These are phyloP conservation scores for Xylariaceae sp. DNA, from an alignment of 2,329 filamentous ascomycete genomes.

Conservation along the genomic window DNA sequence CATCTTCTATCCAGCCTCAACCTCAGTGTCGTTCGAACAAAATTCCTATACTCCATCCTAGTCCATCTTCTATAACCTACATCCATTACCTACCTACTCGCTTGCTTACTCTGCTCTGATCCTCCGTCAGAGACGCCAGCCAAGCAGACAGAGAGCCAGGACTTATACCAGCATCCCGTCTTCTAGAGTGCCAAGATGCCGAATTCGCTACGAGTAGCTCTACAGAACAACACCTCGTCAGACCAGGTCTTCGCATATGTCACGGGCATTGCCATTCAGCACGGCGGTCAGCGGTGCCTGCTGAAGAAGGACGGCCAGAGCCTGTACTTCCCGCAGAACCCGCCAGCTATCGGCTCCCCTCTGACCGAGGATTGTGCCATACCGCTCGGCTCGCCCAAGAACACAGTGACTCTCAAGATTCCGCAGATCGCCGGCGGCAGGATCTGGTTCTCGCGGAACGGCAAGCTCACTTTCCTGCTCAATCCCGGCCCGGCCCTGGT, in stretches of 20 bases:
- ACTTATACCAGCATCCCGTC: no score
- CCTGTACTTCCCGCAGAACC: slow-evolving; percentile 50
- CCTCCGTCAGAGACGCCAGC: no score
- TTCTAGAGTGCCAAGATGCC: no score
- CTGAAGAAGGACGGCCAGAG: slow-evolving; percentile 39
- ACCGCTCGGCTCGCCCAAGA: slow-evolving; percentile 47
- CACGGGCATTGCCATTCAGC: slow-evolving; percentile 51
- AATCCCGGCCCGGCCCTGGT: slow-evolving; percentile 60
- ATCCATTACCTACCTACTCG: no score
- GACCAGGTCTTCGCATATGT: slow-evolving; percentile 55
- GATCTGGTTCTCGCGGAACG: slow-evolving; percentile 54
- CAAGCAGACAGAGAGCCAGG: no score
- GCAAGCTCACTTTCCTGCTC: slow-evolving; percentile 50
- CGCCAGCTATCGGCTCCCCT: slow-evolving; percentile 37
- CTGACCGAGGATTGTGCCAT: slow-evolving; percentile 53
- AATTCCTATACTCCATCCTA: no score
- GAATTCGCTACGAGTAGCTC: slow-evolving; percentile 41
- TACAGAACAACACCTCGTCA: slow-evolving; percentile 49
- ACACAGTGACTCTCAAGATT: slow-evolving; percentile 46
- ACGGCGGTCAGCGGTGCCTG: slow-evolving; percentile 28
- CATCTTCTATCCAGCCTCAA: no score
- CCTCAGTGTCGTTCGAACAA: no score
- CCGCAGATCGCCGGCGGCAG: slow-evolving; percentile 57
- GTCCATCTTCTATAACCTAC: no score
- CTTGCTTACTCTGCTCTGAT: no score